These are phyloP conservation scores for Trichoderma koningiopsis DNA, from an alignment of 2,329 filamentous ascomycete species.

Conservation along the genomic window DNA sequence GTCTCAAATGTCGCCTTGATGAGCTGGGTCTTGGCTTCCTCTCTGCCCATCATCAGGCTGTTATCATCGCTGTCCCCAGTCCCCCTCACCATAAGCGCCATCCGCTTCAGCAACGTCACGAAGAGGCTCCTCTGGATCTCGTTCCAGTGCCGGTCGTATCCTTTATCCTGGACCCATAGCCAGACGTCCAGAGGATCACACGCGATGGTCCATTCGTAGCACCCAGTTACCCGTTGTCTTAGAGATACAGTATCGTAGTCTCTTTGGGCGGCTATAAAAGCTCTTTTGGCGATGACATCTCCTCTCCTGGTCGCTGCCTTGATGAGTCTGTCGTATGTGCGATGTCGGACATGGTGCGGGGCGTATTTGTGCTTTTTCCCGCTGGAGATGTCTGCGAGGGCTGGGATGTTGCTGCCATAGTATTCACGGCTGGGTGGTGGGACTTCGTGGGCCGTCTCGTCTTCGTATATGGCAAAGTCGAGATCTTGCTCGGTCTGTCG, in stretches of 20 bases:
- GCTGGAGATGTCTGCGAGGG: conserved; percentile 9
- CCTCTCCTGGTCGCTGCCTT: not conserved
- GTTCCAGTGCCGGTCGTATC: conserved; percentile 15
- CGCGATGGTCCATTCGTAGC: not conserved
- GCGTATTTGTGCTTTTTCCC: not conserved
- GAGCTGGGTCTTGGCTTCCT: not conserved
- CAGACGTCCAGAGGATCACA: conserved; percentile 4
- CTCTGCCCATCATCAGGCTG: no score
- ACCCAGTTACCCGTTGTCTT: not conserved
- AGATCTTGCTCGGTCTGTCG: not conserved
- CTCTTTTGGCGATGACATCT: not conserved
- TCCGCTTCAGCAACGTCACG: not conserved
- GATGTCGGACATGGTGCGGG: not conserved
- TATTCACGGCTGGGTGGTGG: not conserved
- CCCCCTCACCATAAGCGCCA: not conserved
- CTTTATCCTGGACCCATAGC: conserved; percentile 18
- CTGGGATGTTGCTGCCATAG: conserved; percentile 24
- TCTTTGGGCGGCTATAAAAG: not conserved
- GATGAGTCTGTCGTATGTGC: not conserved
- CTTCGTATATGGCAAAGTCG: conserved; percentile 4
- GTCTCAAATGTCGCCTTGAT: not conserved
- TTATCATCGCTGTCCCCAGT: not conserved
- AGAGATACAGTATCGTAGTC: not conserved
- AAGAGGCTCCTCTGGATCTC: not conserved
- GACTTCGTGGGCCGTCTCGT: not conserved